These are phyloP conservation scores for Talaromyces sp. DNA, from an alignment of 2,329 filamentous ascomycete species.

Conservation along the genomic window DNA sequence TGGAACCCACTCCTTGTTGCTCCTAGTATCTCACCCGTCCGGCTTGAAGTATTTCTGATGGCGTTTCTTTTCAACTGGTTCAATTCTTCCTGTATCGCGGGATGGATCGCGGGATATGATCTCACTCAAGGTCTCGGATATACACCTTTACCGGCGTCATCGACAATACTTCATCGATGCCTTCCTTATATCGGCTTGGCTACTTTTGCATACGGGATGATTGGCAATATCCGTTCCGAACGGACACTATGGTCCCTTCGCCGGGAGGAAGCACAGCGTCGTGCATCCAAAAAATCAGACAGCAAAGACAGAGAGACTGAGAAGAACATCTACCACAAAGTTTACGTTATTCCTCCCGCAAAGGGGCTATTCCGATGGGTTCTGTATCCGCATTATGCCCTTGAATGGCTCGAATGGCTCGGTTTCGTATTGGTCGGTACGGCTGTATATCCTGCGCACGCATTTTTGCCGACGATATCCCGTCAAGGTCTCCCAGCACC, in stretches of 20 bases:
- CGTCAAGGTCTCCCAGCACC: slow-evolving; percentile 17
- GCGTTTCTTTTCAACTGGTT: slow-evolving; percentile 70
- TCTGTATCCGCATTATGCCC: slow-evolving; percentile 89
- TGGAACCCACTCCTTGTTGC: slow-evolving; percentile 72
- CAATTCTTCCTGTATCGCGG: slow-evolving; percentile 72
- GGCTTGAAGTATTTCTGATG: slow-evolving; percentile 59
- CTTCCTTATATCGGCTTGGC: slow-evolving; percentile 60
- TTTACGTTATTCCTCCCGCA: slow-evolving; percentile 78
- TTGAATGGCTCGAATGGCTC: slow-evolving; percentile 93
- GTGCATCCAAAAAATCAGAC: slow-evolving; percentile 36
- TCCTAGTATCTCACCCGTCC: slow-evolving; percentile 89
- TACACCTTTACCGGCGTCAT: slow-evolving; percentile 12
- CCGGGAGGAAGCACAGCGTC: slow-evolving; percentile 53
- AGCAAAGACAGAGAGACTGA: neutral
- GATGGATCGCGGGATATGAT: slow-evolving; percentile 78
- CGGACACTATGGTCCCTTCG: slow-evolving; percentile 84
- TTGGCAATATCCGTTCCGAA: slow-evolving; percentile 82
- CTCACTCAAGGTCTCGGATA: slow-evolving; percentile 29
- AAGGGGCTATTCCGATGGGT: slow-evolving; percentile 77
- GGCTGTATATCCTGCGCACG: slow-evolving; percentile 26
- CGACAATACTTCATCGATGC: slow-evolving; percentile 26
- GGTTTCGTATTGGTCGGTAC: slow-evolving; percentile 68
- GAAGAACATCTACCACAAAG: slow-evolving; percentile 61
- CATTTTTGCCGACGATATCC: slow-evolving; percentile 8
- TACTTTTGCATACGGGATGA: slow-evolving; percentile 70